A percentile compares a stretch with the other conserved stretches of the same genome.
These are phyloP conservation scores for Karstenula rhodostoma DNA, from an alignment of 2,329 filamentous ascomycete species.

Conservation along the genomic window DNA sequence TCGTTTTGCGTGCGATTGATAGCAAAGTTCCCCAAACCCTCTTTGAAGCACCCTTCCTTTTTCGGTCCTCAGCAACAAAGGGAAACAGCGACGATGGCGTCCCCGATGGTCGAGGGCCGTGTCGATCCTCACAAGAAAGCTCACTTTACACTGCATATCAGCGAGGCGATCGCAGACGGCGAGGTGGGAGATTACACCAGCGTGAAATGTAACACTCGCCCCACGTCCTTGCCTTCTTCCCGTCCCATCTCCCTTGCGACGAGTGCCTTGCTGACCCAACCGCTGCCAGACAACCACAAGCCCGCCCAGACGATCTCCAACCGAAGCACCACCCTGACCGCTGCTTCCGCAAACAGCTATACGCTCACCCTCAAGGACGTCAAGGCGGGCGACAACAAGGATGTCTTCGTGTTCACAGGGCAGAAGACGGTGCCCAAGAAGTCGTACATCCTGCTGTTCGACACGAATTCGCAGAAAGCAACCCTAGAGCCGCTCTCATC, in stretches of 20 bases:
- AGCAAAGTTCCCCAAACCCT: neutral
- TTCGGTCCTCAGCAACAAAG: neutral
- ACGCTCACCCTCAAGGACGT: constrained; percentile 41
- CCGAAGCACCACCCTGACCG: constrained; percentile 38
- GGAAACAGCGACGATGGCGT: constrained; percentile 39
- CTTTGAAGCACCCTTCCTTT: neutral
- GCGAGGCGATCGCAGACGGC: constrained; percentile 42
- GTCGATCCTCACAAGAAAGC: constrained; percentile 51
- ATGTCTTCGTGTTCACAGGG: constrained; percentile 53
- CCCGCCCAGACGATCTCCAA: constrained; percentile 44
- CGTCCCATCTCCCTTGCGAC: constrained; percentile 15
- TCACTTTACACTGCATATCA: constrained; percentile 47
- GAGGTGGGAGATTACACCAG: constrained; percentile 36
- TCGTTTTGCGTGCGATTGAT: neutral
- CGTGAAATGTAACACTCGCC: constrained; percentile 42
- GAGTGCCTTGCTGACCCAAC: constrained; percentile 21
- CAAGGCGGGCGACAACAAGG: constrained; percentile 32
- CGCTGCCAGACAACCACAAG: constrained; percentile 55
- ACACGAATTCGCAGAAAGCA: constrained; percentile 76
- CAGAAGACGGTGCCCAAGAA: constrained; percentile 41
- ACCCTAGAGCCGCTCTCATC: constrained; percentile 82
- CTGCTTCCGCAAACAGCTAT: constrained; percentile 35
- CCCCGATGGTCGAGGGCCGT: constrained; percentile 45
- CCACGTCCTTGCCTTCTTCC: constrained; percentile 3
- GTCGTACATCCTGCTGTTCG: constrained; percentile 72